A percentile compares a stretch with the other conserved stretches of the same genome.
phyloP scores from a whole-genome alignment of 179 eudicot species.

The Actinidia arguta region DNA sequence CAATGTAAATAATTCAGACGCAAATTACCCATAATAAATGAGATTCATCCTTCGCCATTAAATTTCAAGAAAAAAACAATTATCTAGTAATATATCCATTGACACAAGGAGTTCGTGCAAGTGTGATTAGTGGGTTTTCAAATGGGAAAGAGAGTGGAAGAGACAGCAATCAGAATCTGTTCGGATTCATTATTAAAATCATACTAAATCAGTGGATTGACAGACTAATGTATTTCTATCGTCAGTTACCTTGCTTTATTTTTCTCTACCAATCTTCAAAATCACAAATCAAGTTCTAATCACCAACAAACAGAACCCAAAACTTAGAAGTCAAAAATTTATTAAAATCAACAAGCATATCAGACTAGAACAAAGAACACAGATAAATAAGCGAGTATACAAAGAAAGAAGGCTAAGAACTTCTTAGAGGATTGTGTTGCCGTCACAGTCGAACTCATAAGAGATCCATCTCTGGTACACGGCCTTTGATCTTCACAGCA shows the following conservation, averaged over 20 bases:
- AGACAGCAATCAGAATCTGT: conserved; percentile 74
- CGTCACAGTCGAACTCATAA: too few species aligned
- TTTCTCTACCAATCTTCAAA: background rate
- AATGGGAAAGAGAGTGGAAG: background rate
- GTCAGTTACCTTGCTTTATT: conserved; percentile 52
- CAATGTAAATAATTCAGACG: conserved; percentile 66
- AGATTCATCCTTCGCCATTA: conserved; percentile 63
- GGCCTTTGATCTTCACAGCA: too few species aligned
- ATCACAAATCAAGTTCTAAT: too few species aligned
- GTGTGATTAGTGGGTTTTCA: too few species aligned
- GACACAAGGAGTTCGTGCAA: background rate
- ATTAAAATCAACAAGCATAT: too few species aligned
- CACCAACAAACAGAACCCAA: too few species aligned
- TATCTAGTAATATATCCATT: background rate
- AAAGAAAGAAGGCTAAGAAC: too few species aligned
- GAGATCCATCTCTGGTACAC: too few species aligned
- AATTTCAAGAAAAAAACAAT: background rate
- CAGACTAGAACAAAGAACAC: too few species aligned
- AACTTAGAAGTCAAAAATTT: too few species aligned
- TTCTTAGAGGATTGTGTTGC: too few species aligned
- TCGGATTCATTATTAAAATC: conserved; percentile 77
- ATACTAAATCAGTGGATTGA: conserved; percentile 74
- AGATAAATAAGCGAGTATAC: too few species aligned
- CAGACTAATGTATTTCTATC: conserved; percentile 70
- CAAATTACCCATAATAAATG: conserved; percentile 81